Evolutionary conservation across 176 grass and related monocot genomes (phyloP), one percentile per base, ranked within the genome.

Genomic region (Avena insularis): DNA sequence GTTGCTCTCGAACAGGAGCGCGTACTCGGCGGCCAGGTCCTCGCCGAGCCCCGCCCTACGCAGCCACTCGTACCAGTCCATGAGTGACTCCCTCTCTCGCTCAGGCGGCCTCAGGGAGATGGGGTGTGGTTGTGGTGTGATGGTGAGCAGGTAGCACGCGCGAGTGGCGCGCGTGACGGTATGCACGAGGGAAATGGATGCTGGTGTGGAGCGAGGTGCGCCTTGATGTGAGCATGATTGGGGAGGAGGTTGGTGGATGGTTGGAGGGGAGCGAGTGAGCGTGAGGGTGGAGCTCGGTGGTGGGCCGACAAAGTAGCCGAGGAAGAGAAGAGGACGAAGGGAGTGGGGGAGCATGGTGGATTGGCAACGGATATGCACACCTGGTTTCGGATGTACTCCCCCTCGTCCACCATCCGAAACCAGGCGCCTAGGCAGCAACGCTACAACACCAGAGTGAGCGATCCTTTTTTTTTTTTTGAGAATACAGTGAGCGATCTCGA

Each of bases 51-150:
- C 84, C 47, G 91, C 68, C 87, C 76, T 81, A 63, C 93, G 88
- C 4, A 98, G 83, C 95, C 95, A 98, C 57, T 84, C 89, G 91
- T 98, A 93, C 95, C 95, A 98, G 85, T 98, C 95, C 95, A 98
- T 95, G 17, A 23, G 8, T 2, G 2, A 8, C 55, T 35, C 2
- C 0, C 21, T 29, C 12, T 0, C 43, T 21, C 17, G 11, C 69
- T 47, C 11, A 19, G 40, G 40, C 40, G 40, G 14, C n/a, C 60
- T 36, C 29, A 16, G 13, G 65, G 33, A 19, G 33, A 69, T 40
- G 66, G 33, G 66, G 33, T 40, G 65, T 17, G 65, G 29, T 29
- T 29, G 29, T 29, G 29, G 29, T 29, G 29, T 17, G 27, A 33
- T 40, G n/a, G 46, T 47, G 15, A 13, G 64, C 16, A 16, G 43